A percentile compares a stretch with the other conserved stretches of the same genome.
Conservation (phyloP, 805 yeast species). For the Candida cerambycidarum region DNA sequence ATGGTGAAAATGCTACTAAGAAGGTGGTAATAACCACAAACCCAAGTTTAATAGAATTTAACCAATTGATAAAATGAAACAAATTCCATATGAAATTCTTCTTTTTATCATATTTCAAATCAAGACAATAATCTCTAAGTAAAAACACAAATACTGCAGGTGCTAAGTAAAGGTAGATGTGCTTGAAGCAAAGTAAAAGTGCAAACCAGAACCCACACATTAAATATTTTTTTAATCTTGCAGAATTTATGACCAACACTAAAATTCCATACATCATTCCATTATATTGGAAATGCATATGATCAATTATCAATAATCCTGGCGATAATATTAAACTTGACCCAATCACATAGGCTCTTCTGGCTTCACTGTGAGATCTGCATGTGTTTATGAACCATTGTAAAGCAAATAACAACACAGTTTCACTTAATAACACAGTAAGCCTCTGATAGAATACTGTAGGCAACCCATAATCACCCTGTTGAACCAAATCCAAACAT, state of each 20-base stretch:
- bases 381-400: conserved; percentile 64
- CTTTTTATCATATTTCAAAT: conserved; percentile 31
- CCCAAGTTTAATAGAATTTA: conserved; percentile 60
- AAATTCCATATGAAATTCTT: conserved; percentile 24
- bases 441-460: conserved; percentile 79
- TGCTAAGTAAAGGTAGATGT: conserved; percentile 87
- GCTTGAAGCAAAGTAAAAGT: conserved; percentile 85
- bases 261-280: conserved; percentile 89
- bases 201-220: conserved; percentile 71
- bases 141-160: conserved; percentile 88
- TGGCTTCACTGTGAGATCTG: conserved; percentile 34
- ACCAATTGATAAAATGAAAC: conserved; percentile 50
- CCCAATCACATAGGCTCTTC: conserved; percentile 70
- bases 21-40: conserved; percentile 61
- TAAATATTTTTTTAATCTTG: conserved; percentile 56
- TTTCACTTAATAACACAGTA: conserved; percentile 78
- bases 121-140: conserved; percentile 69
- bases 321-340: conserved; percentile 85
- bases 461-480: conserved; percentile 71
- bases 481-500: conserved; percentile 64
- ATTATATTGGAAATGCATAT: conserved; percentile 95
- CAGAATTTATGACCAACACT: conserved; percentile 70
- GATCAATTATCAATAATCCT: conserved; percentile 87
- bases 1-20: conserved; percentile 74
- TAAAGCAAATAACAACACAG: conserved; percentile 64